phyloP scores from a whole-genome alignment of 2,329 filamentous ascomycete species.

The Microcyclosporella mali region DNA sequence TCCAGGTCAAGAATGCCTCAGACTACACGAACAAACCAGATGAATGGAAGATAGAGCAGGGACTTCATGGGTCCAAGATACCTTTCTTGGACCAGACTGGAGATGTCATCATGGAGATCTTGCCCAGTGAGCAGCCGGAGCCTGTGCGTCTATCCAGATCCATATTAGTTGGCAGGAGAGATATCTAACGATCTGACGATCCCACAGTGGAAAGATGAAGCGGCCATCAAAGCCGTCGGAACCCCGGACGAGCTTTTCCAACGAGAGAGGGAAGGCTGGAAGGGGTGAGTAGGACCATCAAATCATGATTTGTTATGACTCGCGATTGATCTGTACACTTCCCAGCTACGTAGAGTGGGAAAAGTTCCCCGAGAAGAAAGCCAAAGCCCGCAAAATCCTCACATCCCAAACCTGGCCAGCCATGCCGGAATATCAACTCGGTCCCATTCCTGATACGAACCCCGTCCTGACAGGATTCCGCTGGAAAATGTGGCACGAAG shows the following conservation, averaged over 20 bases:
- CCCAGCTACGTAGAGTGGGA: slow-evolving; percentile 62
- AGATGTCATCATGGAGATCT: slow-evolving; percentile 26
- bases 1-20: no score
- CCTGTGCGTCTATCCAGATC: slow-evolving; percentile 6
- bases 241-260: slow-evolving; percentile 37
- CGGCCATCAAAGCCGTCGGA: slow-evolving; percentile 36
- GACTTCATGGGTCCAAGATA: slow-evolving; percentile 42
- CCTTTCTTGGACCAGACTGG: slow-evolving; percentile 45
- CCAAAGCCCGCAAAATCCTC: slow-evolving; percentile 51
- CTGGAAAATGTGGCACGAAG: slow-evolving; percentile 44
- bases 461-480: slow-evolving; percentile 41
- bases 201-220: slow-evolving; percentile 34
- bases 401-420: slow-evolving; percentile 46
- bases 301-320: no score
- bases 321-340: no score
- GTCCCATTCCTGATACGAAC: slow-evolving; percentile 39
- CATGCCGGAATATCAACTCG: slow-evolving; percentile 41
- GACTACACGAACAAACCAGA: slow-evolving; percentile 29
- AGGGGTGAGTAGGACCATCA: background rate
- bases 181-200: no score
- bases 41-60: slow-evolving; percentile 52
- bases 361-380: slow-evolving; percentile 62
- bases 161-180: no score
- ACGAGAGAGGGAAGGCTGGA: slow-evolving; percentile 30
- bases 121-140: slow-evolving; percentile 18